phyloP scores from a whole-genome alignment of 352 stramenopile species.

The Aphanomyces euteiches region DNA sequence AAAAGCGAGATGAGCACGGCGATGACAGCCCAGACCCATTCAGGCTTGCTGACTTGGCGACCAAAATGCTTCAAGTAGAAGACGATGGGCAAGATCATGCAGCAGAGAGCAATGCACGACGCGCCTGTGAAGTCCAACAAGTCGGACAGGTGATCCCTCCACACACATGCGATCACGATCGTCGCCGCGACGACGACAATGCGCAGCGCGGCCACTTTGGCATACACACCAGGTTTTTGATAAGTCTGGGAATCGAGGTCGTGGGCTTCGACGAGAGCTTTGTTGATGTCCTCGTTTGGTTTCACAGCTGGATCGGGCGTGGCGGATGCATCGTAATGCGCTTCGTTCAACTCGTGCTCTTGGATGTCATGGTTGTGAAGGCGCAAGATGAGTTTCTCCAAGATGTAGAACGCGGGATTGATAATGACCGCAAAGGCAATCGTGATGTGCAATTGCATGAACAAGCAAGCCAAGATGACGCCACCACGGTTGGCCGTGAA shows the following conservation, averaged over 20 bases:
- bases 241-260: slow-evolving; percentile 9
- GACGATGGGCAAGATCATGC: slow-evolving; percentile 27
- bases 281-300: background rate
- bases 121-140: slow-evolving; percentile 24
- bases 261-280: background rate
- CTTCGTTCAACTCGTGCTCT: background rate
- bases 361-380: background rate
- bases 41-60: background rate
- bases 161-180: slow-evolving; percentile 6
- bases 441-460: slow-evolving; percentile 32
- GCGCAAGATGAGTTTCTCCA: slow-evolving; percentile 10
- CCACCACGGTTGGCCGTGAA: slow-evolving; percentile 25
- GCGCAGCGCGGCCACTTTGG: slow-evolving; percentile 14
- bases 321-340: background rate
- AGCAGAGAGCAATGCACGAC: slow-evolving; percentile 12
- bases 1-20: slow-evolving; percentile 4
- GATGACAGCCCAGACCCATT: slow-evolving; percentile 21
- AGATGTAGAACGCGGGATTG: slow-evolving; percentile 18
- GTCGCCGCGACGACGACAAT: slow-evolving; percentile 7
- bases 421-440: slow-evolving; percentile 30
- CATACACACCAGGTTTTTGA: background rate
- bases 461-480: slow-evolving; percentile 31
- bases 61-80: slow-evolving; percentile 29
- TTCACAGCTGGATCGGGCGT: background rate
- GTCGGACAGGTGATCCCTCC: slow-evolving; percentile 16